phyloP scores from a whole-genome alignment of 2,329 filamentous ascomycete genomes.

The Claviceps purpurea region DNA sequence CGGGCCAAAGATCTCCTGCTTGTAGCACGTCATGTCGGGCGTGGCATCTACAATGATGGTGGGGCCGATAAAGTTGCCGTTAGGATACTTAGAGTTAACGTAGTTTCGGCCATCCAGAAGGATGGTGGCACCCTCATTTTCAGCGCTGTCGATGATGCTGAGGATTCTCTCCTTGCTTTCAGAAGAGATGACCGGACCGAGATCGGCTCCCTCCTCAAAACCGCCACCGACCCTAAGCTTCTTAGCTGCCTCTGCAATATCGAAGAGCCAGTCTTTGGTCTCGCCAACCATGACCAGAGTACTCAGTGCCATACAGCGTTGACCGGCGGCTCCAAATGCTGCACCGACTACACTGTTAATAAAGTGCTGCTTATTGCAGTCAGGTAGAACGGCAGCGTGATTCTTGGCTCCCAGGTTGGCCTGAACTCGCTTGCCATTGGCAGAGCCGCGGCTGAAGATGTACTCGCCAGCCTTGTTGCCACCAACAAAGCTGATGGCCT shows the following conservation, averaged over 20 bases:
- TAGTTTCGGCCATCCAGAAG: constrained; percentile 68
- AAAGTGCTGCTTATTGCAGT: constrained; percentile 84
- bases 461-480: constrained; percentile 83
- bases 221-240: constrained; percentile 63
- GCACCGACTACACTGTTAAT: constrained; percentile 74
- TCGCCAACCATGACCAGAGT: constrained; percentile 75
- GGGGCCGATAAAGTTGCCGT: constrained; percentile 75
- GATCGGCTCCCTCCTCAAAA: constrained; percentile 66
- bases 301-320: constrained; percentile 77
- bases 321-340: constrained; percentile 72
- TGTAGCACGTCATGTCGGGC: constrained; percentile 71
- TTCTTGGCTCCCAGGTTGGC: constrained; percentile 84
- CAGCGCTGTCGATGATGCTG: constrained; percentile 58
- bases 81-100: constrained; percentile 64
- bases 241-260: constrained; percentile 65
- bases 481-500: constrained; percentile 76
- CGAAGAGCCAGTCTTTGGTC: constrained; percentile 69
- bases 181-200: constrained; percentile 71
- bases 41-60: constrained; percentile 76
- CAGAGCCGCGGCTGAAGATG: constrained; percentile 65
- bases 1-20: constrained; percentile 74
- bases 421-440: constrained; percentile 79
- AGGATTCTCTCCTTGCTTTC: constrained; percentile 71
- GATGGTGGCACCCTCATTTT: constrained; percentile 69
- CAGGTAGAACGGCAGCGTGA: constrained; percentile 70